These are phyloP conservation scores for Hevea brasiliensis DNA, from an alignment of 345 rosid genomes.

Conservation along the genomic window DNA sequence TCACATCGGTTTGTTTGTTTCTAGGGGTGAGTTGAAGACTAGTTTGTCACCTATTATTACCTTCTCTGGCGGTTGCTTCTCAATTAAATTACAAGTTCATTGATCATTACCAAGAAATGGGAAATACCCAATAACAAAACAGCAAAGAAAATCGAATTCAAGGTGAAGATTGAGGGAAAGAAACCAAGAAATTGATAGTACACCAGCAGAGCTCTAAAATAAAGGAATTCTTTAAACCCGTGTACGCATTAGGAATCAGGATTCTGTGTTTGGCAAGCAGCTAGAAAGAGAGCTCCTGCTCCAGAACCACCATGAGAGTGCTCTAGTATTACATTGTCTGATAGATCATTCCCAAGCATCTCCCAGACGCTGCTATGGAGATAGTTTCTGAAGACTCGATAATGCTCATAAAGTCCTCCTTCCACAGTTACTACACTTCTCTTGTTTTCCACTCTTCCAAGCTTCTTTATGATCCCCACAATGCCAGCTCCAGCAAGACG, in stretches of 20 bases:
- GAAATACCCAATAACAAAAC: too few species aligned
- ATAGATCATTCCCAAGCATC: slow-evolving; percentile 62
- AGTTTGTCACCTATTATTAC: too few species aligned
- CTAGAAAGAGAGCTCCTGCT: slow-evolving; percentile 56
- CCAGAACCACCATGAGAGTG: slow-evolving; percentile 63
- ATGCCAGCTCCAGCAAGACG: slow-evolving; percentile 62
- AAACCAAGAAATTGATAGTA: neutral
- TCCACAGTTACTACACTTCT: slow-evolving; percentile 54
- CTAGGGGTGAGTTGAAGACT: too few species aligned
- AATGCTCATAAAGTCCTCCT: slow-evolving; percentile 69
- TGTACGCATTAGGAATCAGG: slow-evolving; percentile 10
- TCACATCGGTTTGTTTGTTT: too few species aligned
- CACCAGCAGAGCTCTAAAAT: neutral
- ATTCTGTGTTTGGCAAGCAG: slow-evolving; percentile 36
- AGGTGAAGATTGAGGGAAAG: too few species aligned
- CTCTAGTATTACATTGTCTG: slow-evolving; percentile 51
- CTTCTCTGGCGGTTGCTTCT: too few species aligned
- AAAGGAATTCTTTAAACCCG: neutral
- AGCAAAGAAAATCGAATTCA: too few species aligned
- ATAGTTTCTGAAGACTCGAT: slow-evolving; percentile 59
- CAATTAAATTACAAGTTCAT: too few species aligned
- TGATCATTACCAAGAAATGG: too few species aligned
- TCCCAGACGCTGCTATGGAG: slow-evolving; percentile 68
- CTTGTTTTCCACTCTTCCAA: slow-evolving; percentile 49
- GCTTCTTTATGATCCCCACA: slow-evolving; percentile 66